Base-by-base conservation (phyloP, 345 rosid genomes). In the Gossypium longicalyx region DNA sequence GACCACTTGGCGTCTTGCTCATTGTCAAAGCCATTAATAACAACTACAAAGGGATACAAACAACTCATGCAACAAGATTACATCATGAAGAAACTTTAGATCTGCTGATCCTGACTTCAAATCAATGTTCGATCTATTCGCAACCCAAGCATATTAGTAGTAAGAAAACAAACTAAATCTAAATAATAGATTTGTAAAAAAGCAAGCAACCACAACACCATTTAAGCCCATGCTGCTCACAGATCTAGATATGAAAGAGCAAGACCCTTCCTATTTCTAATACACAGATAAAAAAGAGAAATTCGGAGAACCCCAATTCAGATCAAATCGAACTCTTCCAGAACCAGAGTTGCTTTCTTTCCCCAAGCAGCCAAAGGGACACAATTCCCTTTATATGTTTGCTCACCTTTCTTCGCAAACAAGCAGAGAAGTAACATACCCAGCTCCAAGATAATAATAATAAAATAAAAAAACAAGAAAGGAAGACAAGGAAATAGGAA, bases 351-450 rank as follows among this genome's bases (percentile, higher is more conserved):
- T 49, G 22, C 59, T 25, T 51, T 51, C 44, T 69, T 27, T 69
- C 10, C 44, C 44, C 3, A 13, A 22, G 20, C 13, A 22, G 54
- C 17, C 13, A 61, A 57, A 12, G 62, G 29, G 23, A 72, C 38
- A 72, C 15, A 12, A 44, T 43, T 17, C 47, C 54, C 67, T 56
- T 43, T 19, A 19, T 15, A 20, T 19, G 19, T 41, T n/a, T 12
- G n/a, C 51, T 12, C 52, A 20, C 45, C n/a, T 19, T 54, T 71
- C 19, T 1, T 13, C 13, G 34, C 27, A 71, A 53, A 58, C n/a
- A 48, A 71, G 74, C 64, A 38, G 53, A 71, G 23, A 58, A 76
- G 12, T 23, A 80, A 29, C 12, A 73, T 10, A 75, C 47, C 68
- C 80, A 76, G 70, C 76, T 76, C 63, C 41, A 4, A 34, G 41